Percentiles rank a stretch among this genome's conserved stretches.
Conservation (phyloP, 345 rosid species). For the Durio zibethinus region DNA sequence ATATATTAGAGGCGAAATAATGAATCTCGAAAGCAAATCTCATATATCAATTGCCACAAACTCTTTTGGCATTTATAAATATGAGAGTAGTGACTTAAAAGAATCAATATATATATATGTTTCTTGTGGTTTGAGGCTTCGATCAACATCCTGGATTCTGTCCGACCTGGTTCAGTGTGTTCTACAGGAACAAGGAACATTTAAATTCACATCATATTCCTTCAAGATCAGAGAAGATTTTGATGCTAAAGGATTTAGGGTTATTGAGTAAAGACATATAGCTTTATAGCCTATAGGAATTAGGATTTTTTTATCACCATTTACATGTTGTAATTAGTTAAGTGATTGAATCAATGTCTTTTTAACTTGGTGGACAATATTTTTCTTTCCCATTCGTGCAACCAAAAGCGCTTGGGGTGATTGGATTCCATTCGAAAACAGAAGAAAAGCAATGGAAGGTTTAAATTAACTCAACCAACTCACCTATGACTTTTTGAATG, state of each 20-base stretch:
- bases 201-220: background rate
- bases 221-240: background rate
- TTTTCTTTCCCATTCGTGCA: slow-evolving; percentile 10
- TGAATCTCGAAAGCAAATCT: slow-evolving; percentile 22
- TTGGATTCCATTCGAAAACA: slow-evolving; percentile 3
- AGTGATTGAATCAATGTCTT: background rate
- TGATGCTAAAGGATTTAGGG: background rate
- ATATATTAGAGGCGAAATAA: slow-evolving; percentile 1
- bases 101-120: background rate
- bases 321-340: background rate
- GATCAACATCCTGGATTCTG: background rate
- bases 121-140: background rate
- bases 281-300: no score
- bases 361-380: background rate
- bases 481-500: background rate
- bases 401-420: background rate
- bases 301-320: background rate
- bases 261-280: background rate
- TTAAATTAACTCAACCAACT: slow-evolving; percentile 9
- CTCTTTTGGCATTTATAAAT: background rate
- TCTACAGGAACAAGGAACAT: background rate
- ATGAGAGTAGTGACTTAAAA: background rate
- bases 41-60: slow-evolving; percentile 16
- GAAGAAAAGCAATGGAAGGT: slow-evolving; percentile 4
- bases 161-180: background rate